Conservation (phyloP, 2,329 filamentous ascomycete genomes). For the Zalaria obscura region DNA sequence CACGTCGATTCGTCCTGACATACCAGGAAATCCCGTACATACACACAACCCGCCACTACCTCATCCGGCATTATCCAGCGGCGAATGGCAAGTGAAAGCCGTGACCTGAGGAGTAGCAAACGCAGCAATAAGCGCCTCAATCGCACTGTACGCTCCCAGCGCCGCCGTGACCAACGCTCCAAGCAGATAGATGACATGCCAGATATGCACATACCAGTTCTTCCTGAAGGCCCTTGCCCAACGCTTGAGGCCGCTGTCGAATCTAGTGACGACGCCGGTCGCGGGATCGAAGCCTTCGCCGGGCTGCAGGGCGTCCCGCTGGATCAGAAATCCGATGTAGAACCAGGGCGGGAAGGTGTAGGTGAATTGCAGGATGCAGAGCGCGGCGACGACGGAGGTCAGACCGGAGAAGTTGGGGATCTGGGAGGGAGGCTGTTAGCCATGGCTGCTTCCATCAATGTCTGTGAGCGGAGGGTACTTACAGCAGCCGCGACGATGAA, state of each 20-base stretch:
- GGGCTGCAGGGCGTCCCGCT: slow-evolving; percentile 13
- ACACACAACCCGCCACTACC: too few relatives aligned
- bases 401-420: slow-evolving; percentile 13
- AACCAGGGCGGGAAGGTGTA: slow-evolving; percentile 18
- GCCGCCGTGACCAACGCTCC: slow-evolving; percentile 22
- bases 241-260: not conserved
- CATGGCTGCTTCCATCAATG: too few relatives aligned
- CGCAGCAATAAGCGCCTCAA: slow-evolving; percentile 21
- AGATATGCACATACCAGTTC: slow-evolving; percentile 17
- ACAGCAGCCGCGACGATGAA: slow-evolving; percentile 38
- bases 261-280: not conserved
- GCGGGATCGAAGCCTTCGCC: slow-evolving; percentile 3
- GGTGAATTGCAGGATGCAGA: slow-evolving; percentile 16
- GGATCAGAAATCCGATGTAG: slow-evolving; percentile 15
- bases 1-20: too few relatives aligned
- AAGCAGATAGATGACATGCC: slow-evolving; percentile 24
- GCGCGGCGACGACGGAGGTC: slow-evolving; percentile 15
- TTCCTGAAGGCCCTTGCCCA: slow-evolving; percentile 13
- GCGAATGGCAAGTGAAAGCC: too few relatives aligned
- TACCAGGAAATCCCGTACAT: too few relatives aligned
- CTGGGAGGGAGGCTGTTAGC: slow-evolving; percentile 14
- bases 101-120: slow-evolving; percentile 6
- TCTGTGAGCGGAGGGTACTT: slow-evolving; percentile 21
- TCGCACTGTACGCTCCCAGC: slow-evolving; percentile 20
- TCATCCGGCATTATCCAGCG: too few relatives aligned